A percentile compares a stretch with the other conserved stretches of the same genome.
Evolutionary conservation across 2,329 filamentous ascomycete species (phyloP).

Genomic region (Aspergillus cejpii): DNA sequence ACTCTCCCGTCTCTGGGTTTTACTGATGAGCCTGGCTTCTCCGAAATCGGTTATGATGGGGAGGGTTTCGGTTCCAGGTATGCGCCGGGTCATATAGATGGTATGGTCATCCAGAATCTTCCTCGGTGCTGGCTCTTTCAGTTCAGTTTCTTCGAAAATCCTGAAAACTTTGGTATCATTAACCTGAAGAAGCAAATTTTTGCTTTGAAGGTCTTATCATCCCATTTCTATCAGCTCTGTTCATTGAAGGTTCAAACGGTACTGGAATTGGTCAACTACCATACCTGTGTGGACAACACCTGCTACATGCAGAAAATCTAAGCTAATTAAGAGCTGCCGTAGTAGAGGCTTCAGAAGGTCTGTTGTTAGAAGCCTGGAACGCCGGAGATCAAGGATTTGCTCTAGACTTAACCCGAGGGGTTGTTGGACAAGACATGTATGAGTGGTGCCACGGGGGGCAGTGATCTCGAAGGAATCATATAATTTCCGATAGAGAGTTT

Average conservation of each 20-base stretch:
- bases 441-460: neutral
- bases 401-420: slow-evolving; percentile 3
- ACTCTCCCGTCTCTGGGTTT: slow-evolving; percentile 5
- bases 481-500: neutral
- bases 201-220: slow-evolving; percentile 4
- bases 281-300: slow-evolving; percentile 4
- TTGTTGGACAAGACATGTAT: slow-evolving; percentile 4
- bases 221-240: neutral
- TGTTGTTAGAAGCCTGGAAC: neutral
- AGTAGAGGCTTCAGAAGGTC: neutral
- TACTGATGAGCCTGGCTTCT: slow-evolving; percentile 17
- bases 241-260: neutral
- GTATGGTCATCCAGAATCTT: slow-evolving; percentile 19
- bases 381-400: neutral
- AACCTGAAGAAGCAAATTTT: slow-evolving; percentile 5
- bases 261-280: no score
- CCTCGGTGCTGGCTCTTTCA: slow-evolving; percentile 15
- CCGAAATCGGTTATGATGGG: slow-evolving; percentile 27
- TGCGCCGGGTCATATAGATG: slow-evolving; percentile 23
- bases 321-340: slow-evolving; percentile 3
- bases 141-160: slow-evolving; percentile 5
- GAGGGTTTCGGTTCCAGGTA: slow-evolving; percentile 19
- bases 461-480: slow-evolving; percentile 4
- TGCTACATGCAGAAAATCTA: slow-evolving; percentile 5
- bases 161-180: slow-evolving; percentile 3